Base-by-base conservation (phyloP, 1,284 basidiomycete genomes). In the Tetrapyrgos nigripes region DNA sequence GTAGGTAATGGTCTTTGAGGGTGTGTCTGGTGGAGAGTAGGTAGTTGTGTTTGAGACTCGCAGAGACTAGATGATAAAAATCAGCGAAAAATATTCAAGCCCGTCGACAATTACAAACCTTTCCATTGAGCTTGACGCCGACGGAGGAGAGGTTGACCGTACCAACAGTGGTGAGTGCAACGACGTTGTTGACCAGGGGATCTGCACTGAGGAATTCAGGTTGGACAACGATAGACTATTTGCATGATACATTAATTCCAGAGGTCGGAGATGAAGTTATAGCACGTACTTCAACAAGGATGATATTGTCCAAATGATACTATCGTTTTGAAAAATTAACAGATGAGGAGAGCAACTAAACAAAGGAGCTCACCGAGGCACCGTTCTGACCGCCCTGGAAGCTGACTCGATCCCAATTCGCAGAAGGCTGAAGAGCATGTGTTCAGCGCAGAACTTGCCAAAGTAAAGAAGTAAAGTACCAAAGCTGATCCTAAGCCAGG, bases 161-260 rank as follows among this genome's bases (percentile, higher is more conserved):
- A 17, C 81, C 82, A 57, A 73, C 68, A 4, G 79, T 79, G 2
- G 81, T 83, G 13, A 83, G 72, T 5, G 80, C 80, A 52, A 83
- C 68, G 13, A 79, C 60, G 60, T 82, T 78, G 62, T 71, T 78
- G 2, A 72, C 73, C 9, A 83, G 62, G 1, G 82, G 82, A 59
- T 83, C 82, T 1, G 81, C 82, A 59, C 79, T 79, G 59, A 83
- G 70, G 65, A 83, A 78, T 57, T 78, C 61, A 2, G 82, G 82
- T 3, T 68, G 62, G 28, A 83, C 68, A 49, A 78, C 65, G 57
- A 83, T 80, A 37, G 67, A 64, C 75, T 80, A 53, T 44, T 29
- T 10, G 45, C 26, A 33, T n/a, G n/a, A 13, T 35, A 19, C 55
- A 23, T 23, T n/a, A 33, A 33, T 33, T 33, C 14, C 31, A 27